Evolutionary conservation across 202 grass and related monocot species (phyloP), one percentile per base, ranked within the genome.

Genomic region (Alloteropsis angusta): DNA sequence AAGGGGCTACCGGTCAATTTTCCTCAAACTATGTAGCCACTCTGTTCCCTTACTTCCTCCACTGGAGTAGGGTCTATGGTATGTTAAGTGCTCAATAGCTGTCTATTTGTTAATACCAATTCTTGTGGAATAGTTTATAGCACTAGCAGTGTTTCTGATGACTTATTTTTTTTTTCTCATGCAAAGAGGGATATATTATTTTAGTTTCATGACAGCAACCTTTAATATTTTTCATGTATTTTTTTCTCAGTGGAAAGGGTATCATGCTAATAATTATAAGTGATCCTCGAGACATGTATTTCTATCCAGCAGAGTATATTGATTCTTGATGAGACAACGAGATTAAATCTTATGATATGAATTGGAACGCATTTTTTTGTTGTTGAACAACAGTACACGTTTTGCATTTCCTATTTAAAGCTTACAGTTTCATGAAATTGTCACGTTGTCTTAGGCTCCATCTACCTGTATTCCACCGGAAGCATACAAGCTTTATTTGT

Each of bases 381-480:
- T 30, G 28, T 30, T 30, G 1, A 30, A 30, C 28, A 30, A 30
- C 28, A 13, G 1, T 13, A 46, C 44, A 46, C 2, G 5, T 49
- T 26, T 28, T 28, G 23, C 54, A 44, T 62, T 79, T 41, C 43
- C 48, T 47, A 38, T 60, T 60, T 37, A 53, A 66, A 18, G 34
- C 10, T 68, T 16, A 43, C 13, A 58, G 30, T 3, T 30, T 16
- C 18, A 42, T 53, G 17, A 41, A 50, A 80, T 35, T 80, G 35
- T 64, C 9, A 45, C 35, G 10, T 28, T 78, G 16, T 72, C 34
- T 42, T 52, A 93, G 91, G 88, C 15, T 82, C 91, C 37, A 49
- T 91, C 34, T 91, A 85, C 72, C 38, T 94, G 60, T 93, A 82
- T 79, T 86, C 91, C 10, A 88, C 88, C 1, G 91, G 91, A 60